Conservation (phyloP, 345 rosid species). For the Kandelia obovata region DNA sequence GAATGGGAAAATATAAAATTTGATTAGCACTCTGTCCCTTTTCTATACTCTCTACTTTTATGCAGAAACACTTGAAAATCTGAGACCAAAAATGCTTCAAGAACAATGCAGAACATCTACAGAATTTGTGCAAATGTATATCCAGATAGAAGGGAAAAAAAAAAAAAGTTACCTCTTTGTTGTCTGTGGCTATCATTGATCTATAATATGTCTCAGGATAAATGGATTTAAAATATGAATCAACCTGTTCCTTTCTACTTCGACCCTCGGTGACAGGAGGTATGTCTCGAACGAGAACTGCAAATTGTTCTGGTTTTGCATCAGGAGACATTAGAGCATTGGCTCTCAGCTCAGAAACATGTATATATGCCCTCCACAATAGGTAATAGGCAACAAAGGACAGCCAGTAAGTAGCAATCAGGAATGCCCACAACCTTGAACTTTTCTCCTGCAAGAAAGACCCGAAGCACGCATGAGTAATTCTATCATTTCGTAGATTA, state of each 20-base stretch:
- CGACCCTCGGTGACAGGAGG: constrained; percentile 55
- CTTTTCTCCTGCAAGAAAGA: constrained; percentile 38
- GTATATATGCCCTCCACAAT: constrained; percentile 80
- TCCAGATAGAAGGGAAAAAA: not conserved
- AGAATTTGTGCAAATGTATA: not conserved
- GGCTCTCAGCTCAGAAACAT: constrained; percentile 66
- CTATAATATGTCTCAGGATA: constrained; percentile 80
- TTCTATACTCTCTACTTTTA: not conserved
- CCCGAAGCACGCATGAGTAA: not conserved
- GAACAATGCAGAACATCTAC: not conserved
- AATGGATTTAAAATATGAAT: constrained; percentile 68
- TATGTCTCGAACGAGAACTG: constrained; percentile 74
- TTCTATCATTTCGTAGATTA: not conserved
- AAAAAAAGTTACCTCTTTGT: constrained; percentile 46
- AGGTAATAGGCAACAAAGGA: constrained; percentile 71
- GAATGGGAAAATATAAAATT: not conserved
- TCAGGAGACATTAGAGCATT: constrained; percentile 64
- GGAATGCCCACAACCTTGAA: constrained; percentile 71
- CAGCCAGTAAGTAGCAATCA: constrained; percentile 63
- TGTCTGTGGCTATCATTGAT: constrained; percentile 71
- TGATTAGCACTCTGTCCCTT: not conserved
- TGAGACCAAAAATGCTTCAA: too few species aligned
- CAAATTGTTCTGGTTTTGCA: constrained; percentile 69
- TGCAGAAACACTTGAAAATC: not conserved
- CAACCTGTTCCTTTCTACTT: constrained; percentile 71